phyloP scores from a whole-genome alignment of 768 basidiomycete genomes.

The Lactarius sanguifluus region DNA sequence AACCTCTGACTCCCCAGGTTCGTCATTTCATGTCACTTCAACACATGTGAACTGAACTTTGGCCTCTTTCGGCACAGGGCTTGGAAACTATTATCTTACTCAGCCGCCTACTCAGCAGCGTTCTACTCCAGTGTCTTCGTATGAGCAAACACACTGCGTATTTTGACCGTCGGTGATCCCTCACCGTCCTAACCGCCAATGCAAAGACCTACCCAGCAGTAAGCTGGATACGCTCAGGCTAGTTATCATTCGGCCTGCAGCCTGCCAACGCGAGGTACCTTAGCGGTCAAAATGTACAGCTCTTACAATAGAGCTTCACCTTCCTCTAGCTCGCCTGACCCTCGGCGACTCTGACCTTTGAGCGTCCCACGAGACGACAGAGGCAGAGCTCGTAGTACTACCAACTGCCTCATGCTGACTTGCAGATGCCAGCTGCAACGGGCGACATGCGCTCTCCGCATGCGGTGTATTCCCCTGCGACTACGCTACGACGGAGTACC shows the following conservation, averaged over 20 bases:
- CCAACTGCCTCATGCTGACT: slow-evolving; percentile 3
- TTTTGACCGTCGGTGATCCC: slow-evolving; percentile 7
- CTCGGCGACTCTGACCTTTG: slow-evolving; percentile 19
- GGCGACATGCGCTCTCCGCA: too few relatives aligned
- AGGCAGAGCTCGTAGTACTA: slow-evolving; percentile 14
- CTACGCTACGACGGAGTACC: too few relatives aligned
- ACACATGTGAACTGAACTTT: slow-evolving; percentile 23
- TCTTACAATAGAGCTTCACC: slow-evolving; percentile 19
- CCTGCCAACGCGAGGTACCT: slow-evolving; percentile 15
- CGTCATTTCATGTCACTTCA: slow-evolving; percentile 24
- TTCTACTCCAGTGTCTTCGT: slow-evolving; percentile 17
- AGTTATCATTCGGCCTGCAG: slow-evolving; percentile 12
- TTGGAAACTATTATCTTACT: slow-evolving; percentile 11
- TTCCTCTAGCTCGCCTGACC: slow-evolving; percentile 1
- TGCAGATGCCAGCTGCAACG: too few relatives aligned
- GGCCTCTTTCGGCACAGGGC: slow-evolving; percentile 18
- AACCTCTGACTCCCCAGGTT: slow-evolving; percentile 28
- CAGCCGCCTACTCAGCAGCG: slow-evolving; percentile 17
- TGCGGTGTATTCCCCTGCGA: too few relatives aligned
- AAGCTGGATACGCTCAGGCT: slow-evolving; percentile 7
- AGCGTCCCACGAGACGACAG: slow-evolving; percentile 13
- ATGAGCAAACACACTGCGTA: slow-evolving; percentile 15
- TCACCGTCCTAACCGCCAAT: slow-evolving; percentile 5
- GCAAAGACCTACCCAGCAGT: slow-evolving; percentile 19
- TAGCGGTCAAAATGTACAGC: slow-evolving; percentile 2